A percentile compares a stretch with the other conserved stretches of the same genome.
Conservation (phyloP, 148 eudicot genomes). For the Persicaria maculosa region DNA sequence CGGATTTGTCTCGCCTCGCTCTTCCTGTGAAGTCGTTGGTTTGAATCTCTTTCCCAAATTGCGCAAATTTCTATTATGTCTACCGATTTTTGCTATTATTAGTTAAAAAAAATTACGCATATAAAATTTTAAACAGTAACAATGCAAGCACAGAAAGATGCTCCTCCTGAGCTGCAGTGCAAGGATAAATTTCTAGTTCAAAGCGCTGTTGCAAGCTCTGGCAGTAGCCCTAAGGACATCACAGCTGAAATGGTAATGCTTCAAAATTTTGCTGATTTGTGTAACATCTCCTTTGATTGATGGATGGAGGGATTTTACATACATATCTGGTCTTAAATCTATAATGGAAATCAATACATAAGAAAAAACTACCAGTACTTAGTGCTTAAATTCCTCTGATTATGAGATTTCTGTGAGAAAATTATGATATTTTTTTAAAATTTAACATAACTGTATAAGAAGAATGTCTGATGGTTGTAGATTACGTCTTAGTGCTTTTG, state of each 20-base stretch:
- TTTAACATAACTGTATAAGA: neutral
- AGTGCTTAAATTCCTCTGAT: neutral
- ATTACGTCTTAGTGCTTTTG: neutral
- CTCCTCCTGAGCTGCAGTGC: slow-evolving; percentile 30
- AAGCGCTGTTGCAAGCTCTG: slow-evolving; percentile 22
- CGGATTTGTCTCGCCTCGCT: slow-evolving; percentile 60
- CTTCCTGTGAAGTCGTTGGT: slow-evolving; percentile 66
- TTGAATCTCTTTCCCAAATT: neutral
- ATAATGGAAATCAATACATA: neutral
- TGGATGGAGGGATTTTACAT: neutral
- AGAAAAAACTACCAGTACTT: neutral
- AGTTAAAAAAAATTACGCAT: neutral
- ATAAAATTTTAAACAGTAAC: slow-evolving; percentile 16
- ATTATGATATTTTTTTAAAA: neutral
- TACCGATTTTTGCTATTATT: neutral
- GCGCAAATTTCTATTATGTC: neutral
- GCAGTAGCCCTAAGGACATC: slow-evolving; percentile 18
- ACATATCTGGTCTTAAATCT: neutral
- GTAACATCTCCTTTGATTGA: neutral
- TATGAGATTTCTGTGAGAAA: neutral
- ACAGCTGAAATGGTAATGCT: slow-evolving; percentile 26
- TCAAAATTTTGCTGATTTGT: neutral
- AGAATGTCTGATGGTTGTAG: neutral
- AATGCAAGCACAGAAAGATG: slow-evolving; percentile 25
- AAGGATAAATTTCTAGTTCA: slow-evolving; percentile 37